These are phyloP conservation scores for Cytospora chrysosperma DNA, from an alignment of 2,329 filamentous ascomycete species.

Conservation along the genomic window DNA sequence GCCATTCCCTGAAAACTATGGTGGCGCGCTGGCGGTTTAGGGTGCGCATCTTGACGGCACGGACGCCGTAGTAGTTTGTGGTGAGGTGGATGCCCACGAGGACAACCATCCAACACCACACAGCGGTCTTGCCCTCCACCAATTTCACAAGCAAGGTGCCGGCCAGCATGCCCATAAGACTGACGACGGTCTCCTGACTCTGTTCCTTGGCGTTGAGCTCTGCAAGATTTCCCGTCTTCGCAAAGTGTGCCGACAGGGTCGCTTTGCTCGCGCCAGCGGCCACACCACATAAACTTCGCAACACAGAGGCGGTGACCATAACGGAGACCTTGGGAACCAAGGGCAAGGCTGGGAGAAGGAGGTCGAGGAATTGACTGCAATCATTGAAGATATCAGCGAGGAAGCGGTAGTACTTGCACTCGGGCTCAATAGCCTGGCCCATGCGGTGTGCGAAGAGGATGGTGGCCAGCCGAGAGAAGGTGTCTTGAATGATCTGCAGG, in stretches of 20 bases:
- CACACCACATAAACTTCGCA: slow-evolving; percentile 75
- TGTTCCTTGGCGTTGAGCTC: slow-evolving; percentile 95
- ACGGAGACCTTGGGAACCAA: slow-evolving; percentile 48
- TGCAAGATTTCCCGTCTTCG: slow-evolving; percentile 79
- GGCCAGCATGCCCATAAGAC: slow-evolving; percentile 79
- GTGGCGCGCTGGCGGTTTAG: slow-evolving; percentile 85
- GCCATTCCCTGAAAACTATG: slow-evolving; percentile 65
- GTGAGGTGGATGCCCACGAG: slow-evolving; percentile 75
- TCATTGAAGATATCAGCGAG: slow-evolving; percentile 89
- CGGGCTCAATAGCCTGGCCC: slow-evolving; percentile 79
- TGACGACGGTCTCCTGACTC: slow-evolving; percentile 92
- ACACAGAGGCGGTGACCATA: slow-evolving; percentile 49
- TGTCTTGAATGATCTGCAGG: slow-evolving; percentile 79
- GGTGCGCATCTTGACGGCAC: slow-evolving; percentile 76
- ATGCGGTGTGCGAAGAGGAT: slow-evolving; percentile 83
- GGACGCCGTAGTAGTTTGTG: slow-evolving; percentile 85
- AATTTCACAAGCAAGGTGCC: slow-evolving; percentile 79
- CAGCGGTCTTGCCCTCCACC: slow-evolving; percentile 68
- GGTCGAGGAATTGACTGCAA: slow-evolving; percentile 79
- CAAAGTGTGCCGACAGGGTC: slow-evolving; percentile 88
- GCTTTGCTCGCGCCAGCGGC: slow-evolving; percentile 89
- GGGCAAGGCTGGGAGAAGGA: slow-evolving; percentile 73
- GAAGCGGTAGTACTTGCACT: slow-evolving; percentile 87
- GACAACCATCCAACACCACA: slow-evolving; percentile 69
- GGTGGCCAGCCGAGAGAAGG: slow-evolving; percentile 76